Conservation (phyloP, 2,329 filamentous ascomycete species). For the Cercospora sesami region DNA sequence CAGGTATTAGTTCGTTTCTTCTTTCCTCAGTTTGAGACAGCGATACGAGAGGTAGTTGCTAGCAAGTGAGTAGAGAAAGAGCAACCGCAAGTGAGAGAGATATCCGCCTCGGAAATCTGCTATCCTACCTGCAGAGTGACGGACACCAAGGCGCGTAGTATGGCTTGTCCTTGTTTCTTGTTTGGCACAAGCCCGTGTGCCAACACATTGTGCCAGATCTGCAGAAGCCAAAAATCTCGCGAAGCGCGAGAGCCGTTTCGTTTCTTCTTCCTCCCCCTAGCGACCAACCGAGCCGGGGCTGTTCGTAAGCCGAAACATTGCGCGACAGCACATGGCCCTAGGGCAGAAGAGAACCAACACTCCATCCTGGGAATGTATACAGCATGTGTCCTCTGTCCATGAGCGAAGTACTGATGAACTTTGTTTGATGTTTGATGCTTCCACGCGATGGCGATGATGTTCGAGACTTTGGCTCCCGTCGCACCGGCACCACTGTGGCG, state of each 20-base stretch:
- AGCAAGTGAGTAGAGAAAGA: not conserved
- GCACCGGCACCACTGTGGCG: not conserved
- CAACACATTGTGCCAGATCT: slow-evolving; percentile 7
- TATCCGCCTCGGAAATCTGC: not conserved
- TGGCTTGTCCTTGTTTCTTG: slow-evolving; percentile 15
- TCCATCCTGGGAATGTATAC: not conserved
- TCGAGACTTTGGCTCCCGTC: not conserved
- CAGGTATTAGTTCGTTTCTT: not conserved
- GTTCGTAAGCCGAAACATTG: not conserved
- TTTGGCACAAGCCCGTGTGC: slow-evolving; percentile 9
- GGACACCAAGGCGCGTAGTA: slow-evolving; percentile 1
- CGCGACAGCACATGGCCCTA: not conserved
- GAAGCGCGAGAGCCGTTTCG: slow-evolving; percentile 6
- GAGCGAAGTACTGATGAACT: not conserved
- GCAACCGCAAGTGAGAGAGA: not conserved
- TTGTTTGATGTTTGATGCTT: not conserved
- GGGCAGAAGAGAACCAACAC: not conserved
- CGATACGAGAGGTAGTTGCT: not conserved
- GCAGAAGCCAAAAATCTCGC: slow-evolving; percentile 11
- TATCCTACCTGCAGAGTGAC: slow-evolving; percentile 7
- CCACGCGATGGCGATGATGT: not conserved
- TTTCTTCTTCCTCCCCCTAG: not conserved
- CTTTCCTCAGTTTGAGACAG: not conserved
- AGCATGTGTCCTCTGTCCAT: not conserved
- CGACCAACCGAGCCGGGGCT: not conserved